Base-by-base conservation (phyloP, 495 filamentous ascomycete genomes). In the Tetracladium setigerum region DNA sequence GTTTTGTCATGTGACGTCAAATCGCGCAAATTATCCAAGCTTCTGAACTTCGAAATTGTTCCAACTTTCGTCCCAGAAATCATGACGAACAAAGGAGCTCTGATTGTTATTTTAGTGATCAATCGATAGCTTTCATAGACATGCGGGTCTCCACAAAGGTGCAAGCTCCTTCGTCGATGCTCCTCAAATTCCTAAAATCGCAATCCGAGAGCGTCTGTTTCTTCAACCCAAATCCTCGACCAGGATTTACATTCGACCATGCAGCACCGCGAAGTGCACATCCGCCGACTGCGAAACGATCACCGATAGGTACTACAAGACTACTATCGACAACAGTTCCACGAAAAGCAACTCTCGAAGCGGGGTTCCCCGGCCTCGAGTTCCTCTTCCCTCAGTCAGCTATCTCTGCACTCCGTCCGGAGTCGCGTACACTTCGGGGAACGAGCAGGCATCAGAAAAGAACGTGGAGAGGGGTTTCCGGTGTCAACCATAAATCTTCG, bases 181-280 rank as follows among this genome's bases (percentile, higher is more conserved):
- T 84, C 8, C 67, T 87, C 49, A 76, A 72, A 31, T 86, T 81
- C 48, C 66, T 87, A 33, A 74, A 73, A 41, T 69, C 68, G 30
- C 82, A 85, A 60, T 73, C 77, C 18, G 75, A 80, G 44, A 66
- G 65, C 38, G 44, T 67, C 12, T 68, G 62, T 46, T 74, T 73
- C 53, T 74, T 79, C 64, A 69, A 59, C 22, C 56, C 66, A 11
- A 71, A 66, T 52, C 59, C 70, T 46, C 63, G 62, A 46, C 35
- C 47, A 45, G 62, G 63, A 51, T 52, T 55, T 41, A 30, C 31
- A 49, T 35, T 56, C 49, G 44, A 62, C 30, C 52, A 56, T 36
- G 48, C 47, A 30, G 47, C 58, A 19, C 54, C 46, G 22, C 44
- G 52, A 48, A 43, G 49, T 9, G 27, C 45, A 9, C 47, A 35